Evolutionary conservation across 345 rosid species (phyloP).

Genomic region (Cardamine resedifolia): DNA sequence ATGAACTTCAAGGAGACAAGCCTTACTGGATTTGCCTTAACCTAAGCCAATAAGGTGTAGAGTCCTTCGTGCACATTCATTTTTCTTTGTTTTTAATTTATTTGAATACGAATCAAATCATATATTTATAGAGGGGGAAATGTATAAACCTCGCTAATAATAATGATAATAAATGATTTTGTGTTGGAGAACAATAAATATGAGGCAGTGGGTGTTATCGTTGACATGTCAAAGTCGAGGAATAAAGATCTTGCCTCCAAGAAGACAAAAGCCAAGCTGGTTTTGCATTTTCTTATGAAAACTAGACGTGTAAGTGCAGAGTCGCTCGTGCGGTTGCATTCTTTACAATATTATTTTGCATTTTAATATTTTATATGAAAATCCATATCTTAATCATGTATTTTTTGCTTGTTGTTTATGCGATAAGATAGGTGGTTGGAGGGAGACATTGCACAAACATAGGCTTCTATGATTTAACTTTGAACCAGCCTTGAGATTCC

Average conservation of each 20-base stretch:
- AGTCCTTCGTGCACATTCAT: constrained; percentile 4
- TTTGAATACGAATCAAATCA: neutral
- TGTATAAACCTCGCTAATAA: neutral
- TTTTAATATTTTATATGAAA: neutral
- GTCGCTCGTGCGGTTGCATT: constrained; percentile 25
- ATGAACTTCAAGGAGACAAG: constrained; percentile 23
- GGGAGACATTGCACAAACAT: constrained; percentile 33
- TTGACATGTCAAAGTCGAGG: constrained; percentile 14
- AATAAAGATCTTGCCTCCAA: constrained; percentile 3
- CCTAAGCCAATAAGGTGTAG: neutral
- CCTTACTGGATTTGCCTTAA: constrained; percentile 5
- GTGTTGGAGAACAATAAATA: neutral
- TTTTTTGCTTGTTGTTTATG: too few relatives aligned
- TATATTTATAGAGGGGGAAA: neutral
- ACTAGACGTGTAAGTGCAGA: constrained; percentile 2
- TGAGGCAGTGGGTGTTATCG: neutral
- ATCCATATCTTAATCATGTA: constrained; percentile 3
- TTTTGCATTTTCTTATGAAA: constrained; percentile 7
- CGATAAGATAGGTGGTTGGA: constrained; percentile 3
- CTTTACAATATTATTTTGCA: neutral
- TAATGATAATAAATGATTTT: neutral
- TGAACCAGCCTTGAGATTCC: constrained; percentile 25
- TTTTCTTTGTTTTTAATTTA: neutral
- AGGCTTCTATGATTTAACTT: neutral
- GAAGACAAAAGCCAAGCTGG: neutral